These are phyloP conservation scores for Didymella segeticola DNA, from an alignment of 2,329 filamentous ascomycete genomes.

Conservation along the genomic window DNA sequence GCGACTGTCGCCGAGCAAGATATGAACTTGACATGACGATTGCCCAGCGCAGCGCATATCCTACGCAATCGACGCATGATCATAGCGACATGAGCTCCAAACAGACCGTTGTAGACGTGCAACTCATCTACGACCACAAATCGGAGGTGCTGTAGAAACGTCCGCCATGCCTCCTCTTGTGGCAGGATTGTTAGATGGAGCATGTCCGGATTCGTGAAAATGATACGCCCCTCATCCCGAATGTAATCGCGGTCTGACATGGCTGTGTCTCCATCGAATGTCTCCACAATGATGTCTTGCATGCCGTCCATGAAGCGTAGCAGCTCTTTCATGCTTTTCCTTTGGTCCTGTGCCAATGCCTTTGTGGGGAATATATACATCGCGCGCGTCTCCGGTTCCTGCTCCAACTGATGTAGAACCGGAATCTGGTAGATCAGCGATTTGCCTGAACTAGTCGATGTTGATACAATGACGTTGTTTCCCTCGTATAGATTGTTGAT, in stretches of 20 bases:
- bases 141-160: slow-evolving; percentile 84
- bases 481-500: slow-evolving; percentile 87
- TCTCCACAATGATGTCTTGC: slow-evolving; percentile 81
- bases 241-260: slow-evolving; percentile 80
- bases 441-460: slow-evolving; percentile 95
- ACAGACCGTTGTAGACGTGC: slow-evolving; percentile 94
- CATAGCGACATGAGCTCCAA: slow-evolving; percentile 91
- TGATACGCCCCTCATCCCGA: slow-evolving; percentile 86
- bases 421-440: slow-evolving; percentile 98
- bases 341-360: slow-evolving; percentile 92
- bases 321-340: slow-evolving; percentile 84
- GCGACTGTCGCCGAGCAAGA: slow-evolving; percentile 96
- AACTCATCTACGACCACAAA: slow-evolving; percentile 87
- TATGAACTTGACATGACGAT: slow-evolving; percentile 83
- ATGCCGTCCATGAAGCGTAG: slow-evolving; percentile 80
- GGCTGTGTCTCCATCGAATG: slow-evolving; percentile 93
- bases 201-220: slow-evolving; percentile 99
- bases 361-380: slow-evolving; percentile 99
- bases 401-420: slow-evolving; percentile 84
- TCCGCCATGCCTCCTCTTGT: slow-evolving; percentile 87
- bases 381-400: slow-evolving; percentile 76
- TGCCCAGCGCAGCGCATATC: slow-evolving; percentile 89
- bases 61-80: slow-evolving; percentile 90
- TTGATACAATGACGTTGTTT: slow-evolving; percentile 88
- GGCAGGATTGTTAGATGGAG: slow-evolving; percentile 92